Evolutionary conservation across 1,284 basidiomycete genomes (phyloP).

Genomic region (Termitomyces sp.): DNA sequence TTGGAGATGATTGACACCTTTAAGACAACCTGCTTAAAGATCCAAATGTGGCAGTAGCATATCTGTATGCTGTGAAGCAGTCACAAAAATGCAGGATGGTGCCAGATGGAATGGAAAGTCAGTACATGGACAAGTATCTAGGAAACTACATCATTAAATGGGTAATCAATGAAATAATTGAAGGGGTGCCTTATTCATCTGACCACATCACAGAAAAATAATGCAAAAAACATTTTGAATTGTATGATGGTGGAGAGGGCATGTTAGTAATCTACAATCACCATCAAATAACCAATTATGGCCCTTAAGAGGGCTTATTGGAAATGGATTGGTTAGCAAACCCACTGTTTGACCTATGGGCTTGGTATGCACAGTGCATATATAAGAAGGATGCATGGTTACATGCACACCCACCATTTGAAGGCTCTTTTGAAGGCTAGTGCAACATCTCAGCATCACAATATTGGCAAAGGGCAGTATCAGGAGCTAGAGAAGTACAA

Average conservation of each 20-base stretch:
- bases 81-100: background rate
- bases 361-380: background rate
- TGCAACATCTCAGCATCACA: no score
- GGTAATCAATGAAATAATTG: background rate
- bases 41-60: background rate
- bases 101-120: fast-evolving
- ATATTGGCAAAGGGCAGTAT: no score
- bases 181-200: background rate
- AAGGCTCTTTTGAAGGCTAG: background rate
- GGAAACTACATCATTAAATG: background rate
- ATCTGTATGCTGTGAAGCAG: background rate
- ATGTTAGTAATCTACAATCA: background rate
- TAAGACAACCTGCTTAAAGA: no score
- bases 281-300: background rate
- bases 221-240: background rate
- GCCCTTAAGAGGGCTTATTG: background rate
- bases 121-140: background rate
- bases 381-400: background rate
- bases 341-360: background rate
- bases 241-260: background rate
- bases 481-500: background rate
- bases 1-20: no score
- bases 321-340: background rate
- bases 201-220: background rate
- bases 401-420: background rate